These are phyloP conservation scores for Corymbia calophylla DNA, from an alignment of 441 rosid species.

Conservation along the genomic window DNA sequence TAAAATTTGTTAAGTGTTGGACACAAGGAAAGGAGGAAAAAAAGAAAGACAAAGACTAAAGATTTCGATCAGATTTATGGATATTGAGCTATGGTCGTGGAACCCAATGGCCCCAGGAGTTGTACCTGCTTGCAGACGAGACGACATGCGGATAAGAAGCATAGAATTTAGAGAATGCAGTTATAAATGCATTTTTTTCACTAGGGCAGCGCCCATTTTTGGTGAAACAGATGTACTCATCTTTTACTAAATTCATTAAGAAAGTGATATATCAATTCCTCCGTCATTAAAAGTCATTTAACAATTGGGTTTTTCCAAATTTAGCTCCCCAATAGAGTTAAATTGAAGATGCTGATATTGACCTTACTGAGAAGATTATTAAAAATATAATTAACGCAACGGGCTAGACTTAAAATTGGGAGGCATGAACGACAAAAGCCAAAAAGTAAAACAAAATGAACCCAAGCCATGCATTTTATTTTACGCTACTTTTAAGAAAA, in stretches of 20 bases:
- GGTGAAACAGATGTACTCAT: not conserved
- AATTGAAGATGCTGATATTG: not conserved
- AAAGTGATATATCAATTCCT: not conserved
- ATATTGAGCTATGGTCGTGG: not conserved
- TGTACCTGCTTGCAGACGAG: no score
- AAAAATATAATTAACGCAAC: not conserved
- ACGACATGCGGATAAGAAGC: not conserved
- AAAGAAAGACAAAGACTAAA: not conserved
- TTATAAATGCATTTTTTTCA: no score
- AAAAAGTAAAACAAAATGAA: not conserved
- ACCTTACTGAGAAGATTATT: not conserved
- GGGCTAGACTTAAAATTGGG: not conserved
- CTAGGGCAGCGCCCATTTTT: not conserved
- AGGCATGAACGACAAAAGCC: not conserved
- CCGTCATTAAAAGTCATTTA: not conserved
- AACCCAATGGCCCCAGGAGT: not conserved
- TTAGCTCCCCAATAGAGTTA: not conserved
- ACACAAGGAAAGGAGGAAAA: not conserved
- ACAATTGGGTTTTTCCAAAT: not conserved
- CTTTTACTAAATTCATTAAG: not conserved
- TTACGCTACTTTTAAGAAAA: not conserved
- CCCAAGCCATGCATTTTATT: not conserved
- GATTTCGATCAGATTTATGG: not conserved
- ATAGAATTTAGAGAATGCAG: not conserved
- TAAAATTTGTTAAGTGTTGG: not conserved